phyloP scores from a whole-genome alignment of 768 basidiomycete genomes.

The Coprinopsis strossmayeri region DNA sequence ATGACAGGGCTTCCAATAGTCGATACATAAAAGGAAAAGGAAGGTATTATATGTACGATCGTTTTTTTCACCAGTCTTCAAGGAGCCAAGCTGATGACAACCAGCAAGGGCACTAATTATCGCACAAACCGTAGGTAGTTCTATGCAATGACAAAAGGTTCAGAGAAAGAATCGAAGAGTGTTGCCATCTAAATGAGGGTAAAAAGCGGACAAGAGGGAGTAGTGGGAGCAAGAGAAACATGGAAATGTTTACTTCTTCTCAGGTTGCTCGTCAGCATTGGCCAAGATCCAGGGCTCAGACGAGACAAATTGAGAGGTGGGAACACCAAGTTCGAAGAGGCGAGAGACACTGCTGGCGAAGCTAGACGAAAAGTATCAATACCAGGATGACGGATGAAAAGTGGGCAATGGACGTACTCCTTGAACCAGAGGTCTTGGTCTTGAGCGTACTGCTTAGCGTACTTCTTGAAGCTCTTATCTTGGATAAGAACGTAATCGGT shows the following conservation, averaged over 20 bases:
- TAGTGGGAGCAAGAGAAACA: neutral
- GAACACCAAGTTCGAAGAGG: slow-evolving; percentile 93
- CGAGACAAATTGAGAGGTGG: slow-evolving; percentile 64
- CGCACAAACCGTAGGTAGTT: neutral
- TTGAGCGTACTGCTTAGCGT: slow-evolving; percentile 80
- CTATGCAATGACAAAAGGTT: neutral
- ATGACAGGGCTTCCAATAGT: too few species aligned
- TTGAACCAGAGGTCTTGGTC: slow-evolving; percentile 86
- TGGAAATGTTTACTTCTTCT: slow-evolving; percentile 5
- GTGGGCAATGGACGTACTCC: slow-evolving; percentile 55
- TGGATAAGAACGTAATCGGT: slow-evolving; percentile 85
- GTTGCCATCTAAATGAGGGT: neutral
- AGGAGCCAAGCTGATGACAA: neutral
- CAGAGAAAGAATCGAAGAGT: too few species aligned
- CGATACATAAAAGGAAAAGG: too few species aligned
- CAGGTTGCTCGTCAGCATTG: slow-evolving; percentile 38
- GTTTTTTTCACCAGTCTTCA: too few species aligned
- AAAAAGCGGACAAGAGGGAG: neutral
- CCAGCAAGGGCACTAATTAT: too few species aligned
- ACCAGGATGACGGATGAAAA: neutral
- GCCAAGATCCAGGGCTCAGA: slow-evolving; percentile 75
- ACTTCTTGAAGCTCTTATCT: slow-evolving; percentile 92
- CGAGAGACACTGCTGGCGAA: slow-evolving; percentile 74
- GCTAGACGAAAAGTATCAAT: slow-evolving; percentile 33
- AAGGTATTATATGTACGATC: too few species aligned